Conservation (phyloP, 2,329 filamentous ascomycete species). For the Pyrenophora graminea region DNA sequence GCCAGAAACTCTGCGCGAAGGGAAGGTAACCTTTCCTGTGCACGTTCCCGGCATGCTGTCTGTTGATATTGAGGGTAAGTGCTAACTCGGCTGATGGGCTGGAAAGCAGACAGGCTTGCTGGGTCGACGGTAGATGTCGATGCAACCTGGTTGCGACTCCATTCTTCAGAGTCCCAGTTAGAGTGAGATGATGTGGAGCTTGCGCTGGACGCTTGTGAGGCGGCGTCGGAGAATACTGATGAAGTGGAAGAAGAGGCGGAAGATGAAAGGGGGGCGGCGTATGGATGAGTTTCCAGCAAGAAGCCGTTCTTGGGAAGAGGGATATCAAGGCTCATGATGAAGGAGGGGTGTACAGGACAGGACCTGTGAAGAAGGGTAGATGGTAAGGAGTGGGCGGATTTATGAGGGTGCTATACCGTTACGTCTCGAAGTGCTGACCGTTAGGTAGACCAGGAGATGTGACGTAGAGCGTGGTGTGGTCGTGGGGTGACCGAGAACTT, state of each 20-base stretch:
- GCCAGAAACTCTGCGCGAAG: conserved; percentile 52
- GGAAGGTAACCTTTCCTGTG: conserved; percentile 38
- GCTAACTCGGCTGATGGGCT: conserved; percentile 42
- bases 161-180: conserved; percentile 51
- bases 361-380: conserved; percentile 24
- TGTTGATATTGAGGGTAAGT: conserved; percentile 45
- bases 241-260: conserved; percentile 76
- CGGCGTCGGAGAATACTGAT: conserved; percentile 73
- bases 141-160: conserved; percentile 33
- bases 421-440: conserved; percentile 45
- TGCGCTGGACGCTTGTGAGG: conserved; percentile 72
- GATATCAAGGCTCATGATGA: conserved; percentile 48
- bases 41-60: conserved; percentile 45
- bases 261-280: conserved; percentile 72
- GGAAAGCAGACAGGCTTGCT: conserved; percentile 29
- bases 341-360: conserved; percentile 27
- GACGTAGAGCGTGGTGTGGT: conserved; percentile 42
- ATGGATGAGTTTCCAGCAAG: conserved; percentile 57
- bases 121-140: conserved; percentile 30
- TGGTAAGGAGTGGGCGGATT: conserved; percentile 43
- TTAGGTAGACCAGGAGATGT: conserved; percentile 42
- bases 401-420: conserved; percentile 34
- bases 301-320: conserved; percentile 40
- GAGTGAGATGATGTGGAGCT: conserved; percentile 64
- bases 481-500: conserved; percentile 47